A percentile compares a stretch with the other conserved stretches of the same genome.
Evolutionary conservation across 148 eudicot genomes (phyloP).

Genomic region (Chenopodium quinoa): DNA sequence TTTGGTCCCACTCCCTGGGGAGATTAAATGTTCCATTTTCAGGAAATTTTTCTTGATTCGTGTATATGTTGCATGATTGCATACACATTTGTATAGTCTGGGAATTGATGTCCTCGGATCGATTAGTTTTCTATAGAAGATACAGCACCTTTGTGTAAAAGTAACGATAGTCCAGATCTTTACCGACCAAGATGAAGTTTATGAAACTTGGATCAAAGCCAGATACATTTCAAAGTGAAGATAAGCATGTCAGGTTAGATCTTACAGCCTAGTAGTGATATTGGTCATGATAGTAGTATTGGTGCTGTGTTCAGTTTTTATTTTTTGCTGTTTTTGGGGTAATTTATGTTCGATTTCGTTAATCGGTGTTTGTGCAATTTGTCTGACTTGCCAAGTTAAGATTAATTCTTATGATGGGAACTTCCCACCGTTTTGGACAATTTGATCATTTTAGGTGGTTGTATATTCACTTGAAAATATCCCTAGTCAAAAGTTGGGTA

Average conservation of each 20-base stretch:
- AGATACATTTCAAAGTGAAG: slow-evolving; percentile 73
- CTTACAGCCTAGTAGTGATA: slow-evolving; percentile 7
- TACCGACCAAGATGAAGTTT: slow-evolving; percentile 68
- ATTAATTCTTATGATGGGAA: neutral
- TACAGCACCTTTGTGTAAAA: slow-evolving; percentile 24
- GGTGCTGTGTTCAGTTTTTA: neutral
- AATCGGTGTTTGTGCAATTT: neutral
- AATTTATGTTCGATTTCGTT: neutral
- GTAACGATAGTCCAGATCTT: slow-evolving; percentile 32
- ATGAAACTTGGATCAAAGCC: slow-evolving; percentile 97
- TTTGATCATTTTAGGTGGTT: neutral
- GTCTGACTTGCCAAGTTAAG: neutral
- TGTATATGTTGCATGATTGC: slow-evolving; percentile 36
- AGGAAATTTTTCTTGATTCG: slow-evolving; percentile 35
- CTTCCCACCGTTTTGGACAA: neutral
- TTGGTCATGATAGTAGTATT: neutral
- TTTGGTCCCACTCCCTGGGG: slow-evolving; percentile 49
- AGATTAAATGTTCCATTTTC: slow-evolving; percentile 34
- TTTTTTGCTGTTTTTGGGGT: neutral
- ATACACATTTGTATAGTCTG: slow-evolving; percentile 29
- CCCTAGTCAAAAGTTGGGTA: neutral
- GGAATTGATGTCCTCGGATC: slow-evolving; percentile 30
- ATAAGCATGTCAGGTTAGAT: slow-evolving; percentile 60
- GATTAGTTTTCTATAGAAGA: slow-evolving; percentile 32
- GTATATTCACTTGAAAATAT: neutral